Percentiles rank a stretch among this genome's conserved stretches.
Evolutionary conservation across 768 basidiomycete species (phyloP).

Genomic region (Kwoniella dejecticola): DNA sequence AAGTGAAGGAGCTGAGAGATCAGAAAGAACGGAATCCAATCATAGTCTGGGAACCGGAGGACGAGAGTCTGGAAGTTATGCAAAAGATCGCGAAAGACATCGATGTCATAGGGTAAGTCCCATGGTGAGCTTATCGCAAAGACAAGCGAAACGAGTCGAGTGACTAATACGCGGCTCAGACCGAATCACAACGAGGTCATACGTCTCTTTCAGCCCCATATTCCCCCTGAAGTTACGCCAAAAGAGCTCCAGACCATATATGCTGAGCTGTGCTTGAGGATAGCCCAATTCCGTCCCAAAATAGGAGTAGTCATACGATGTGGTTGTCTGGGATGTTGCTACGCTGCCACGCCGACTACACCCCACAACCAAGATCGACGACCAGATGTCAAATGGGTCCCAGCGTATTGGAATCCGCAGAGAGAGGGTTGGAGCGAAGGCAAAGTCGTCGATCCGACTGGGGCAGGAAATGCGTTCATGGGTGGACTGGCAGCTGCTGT

Average conservation of each 20-base stretch:
- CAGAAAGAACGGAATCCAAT: constrained; percentile 24
- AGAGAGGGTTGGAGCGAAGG: constrained; percentile 15
- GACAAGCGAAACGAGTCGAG: neutral
- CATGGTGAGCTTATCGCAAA: neutral
- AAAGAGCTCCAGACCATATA: neutral
- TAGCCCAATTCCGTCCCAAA: constrained; percentile 10
- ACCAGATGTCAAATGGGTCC: constrained; percentile 31
- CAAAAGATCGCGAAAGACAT: constrained; percentile 7
- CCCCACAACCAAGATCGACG: neutral
- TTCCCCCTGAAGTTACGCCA: neutral
- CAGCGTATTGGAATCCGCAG: constrained; percentile 29
- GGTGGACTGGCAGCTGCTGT: constrained; percentile 38
- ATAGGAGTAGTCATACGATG: constrained; percentile 29
- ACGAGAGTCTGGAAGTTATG: constrained; percentile 21
- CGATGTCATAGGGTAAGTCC: constrained; percentile 27
- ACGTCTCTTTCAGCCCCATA: constrained; percentile 17
- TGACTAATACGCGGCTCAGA: constrained; percentile 2
- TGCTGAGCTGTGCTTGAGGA: neutral
- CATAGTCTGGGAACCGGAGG: constrained; percentile 43
- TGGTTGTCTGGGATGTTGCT: constrained; percentile 35
- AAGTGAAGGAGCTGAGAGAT: constrained; percentile 15
- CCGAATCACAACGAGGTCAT: constrained; percentile 43
- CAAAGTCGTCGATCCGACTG: constrained; percentile 42
- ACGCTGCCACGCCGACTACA: constrained; percentile 9
- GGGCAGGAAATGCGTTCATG: constrained; percentile 44